A percentile compares a stretch with the other conserved stretches of the same genome.
These are phyloP conservation scores for Colletotrichum abscissum DNA, from an alignment of 2,329 filamentous ascomycete genomes.

Conservation along the genomic window DNA sequence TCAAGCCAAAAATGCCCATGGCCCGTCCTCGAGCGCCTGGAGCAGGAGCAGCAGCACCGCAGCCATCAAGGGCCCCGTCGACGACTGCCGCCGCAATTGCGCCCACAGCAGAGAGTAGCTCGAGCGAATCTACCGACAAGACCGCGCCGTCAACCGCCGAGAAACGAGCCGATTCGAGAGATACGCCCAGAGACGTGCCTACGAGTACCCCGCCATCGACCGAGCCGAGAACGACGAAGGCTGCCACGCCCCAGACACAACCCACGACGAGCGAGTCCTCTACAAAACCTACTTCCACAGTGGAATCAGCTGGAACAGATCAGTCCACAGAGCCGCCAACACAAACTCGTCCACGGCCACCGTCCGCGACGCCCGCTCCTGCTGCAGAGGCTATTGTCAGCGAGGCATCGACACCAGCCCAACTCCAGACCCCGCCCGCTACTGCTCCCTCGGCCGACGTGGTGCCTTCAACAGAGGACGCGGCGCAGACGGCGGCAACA, in stretches of 20 bases:
- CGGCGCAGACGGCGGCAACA: neutral
- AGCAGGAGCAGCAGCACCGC: conserved; percentile 44
- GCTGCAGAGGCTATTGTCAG: neutral
- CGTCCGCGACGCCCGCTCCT: neutral
- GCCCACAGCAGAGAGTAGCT: neutral
- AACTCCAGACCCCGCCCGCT: conserved; percentile 28
- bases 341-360: neutral
- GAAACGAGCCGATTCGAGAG: neutral
- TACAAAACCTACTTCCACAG: neutral
- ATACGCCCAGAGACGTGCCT: neutral
- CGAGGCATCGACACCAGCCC: conserved; percentile 14
- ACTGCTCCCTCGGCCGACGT: neutral
- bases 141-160: neutral
- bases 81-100: conserved; percentile 15
- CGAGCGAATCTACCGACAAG: neutral
- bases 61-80: conserved; percentile 44
- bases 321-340: neutral
- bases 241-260: neutral
- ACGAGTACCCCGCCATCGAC: conserved; percentile 31
- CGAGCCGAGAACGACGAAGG: neutral
- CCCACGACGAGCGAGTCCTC: neutral
- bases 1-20: conserved; percentile 76
- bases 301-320: neutral
- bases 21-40: conserved; percentile 63
- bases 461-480: neutral